A percentile compares a stretch with the other conserved stretches of the same genome.
Conservation (phyloP, 768 basidiomycete species). For the Boletus rubescentipes region DNA sequence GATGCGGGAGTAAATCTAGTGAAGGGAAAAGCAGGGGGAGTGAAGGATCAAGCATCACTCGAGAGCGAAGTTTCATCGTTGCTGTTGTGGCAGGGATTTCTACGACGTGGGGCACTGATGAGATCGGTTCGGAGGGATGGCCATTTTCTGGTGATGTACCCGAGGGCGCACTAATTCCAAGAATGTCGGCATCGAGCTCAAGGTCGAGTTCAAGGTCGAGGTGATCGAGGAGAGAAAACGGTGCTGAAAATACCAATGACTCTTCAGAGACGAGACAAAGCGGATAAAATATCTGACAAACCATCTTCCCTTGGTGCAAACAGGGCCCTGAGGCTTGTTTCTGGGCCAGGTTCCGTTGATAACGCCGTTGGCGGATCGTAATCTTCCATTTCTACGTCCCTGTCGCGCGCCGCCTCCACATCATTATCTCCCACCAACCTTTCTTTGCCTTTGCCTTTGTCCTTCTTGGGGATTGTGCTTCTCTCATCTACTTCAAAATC, state of each 20-base stretch:
- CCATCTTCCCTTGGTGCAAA: constrained; percentile 71
- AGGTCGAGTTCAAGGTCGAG: constrained; percentile 74
- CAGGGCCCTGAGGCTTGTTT: constrained; percentile 62
- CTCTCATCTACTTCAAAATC: not conserved
- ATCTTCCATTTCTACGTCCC: constrained; percentile 16
- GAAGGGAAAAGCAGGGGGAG: constrained; percentile 66
- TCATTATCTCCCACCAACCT: constrained; percentile 1
- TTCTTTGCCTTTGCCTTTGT: constrained; percentile 27
- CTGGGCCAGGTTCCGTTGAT: not conserved
- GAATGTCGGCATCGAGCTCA: constrained; percentile 61
- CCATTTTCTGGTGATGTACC: constrained; percentile 1
- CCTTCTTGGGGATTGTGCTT: not conserved
- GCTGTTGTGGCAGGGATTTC: constrained; percentile 2
- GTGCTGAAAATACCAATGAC: constrained; percentile 35
- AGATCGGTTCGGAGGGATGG: not conserved
- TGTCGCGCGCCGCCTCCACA: constrained; percentile 3
- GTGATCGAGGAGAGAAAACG: constrained; percentile 75
- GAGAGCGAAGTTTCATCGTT: constrained; percentile 5
- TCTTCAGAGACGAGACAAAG: not conserved
- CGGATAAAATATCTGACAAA: constrained; percentile 27
- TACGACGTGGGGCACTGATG: not conserved
- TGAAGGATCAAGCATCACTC: constrained; percentile 48
- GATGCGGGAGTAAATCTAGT: constrained; percentile 22
- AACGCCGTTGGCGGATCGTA: not conserved
- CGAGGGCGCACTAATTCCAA: constrained; percentile 22